Base-by-base conservation (phyloP, 2,329 filamentous ascomycete genomes). In the Helminthosporium solani region DNA sequence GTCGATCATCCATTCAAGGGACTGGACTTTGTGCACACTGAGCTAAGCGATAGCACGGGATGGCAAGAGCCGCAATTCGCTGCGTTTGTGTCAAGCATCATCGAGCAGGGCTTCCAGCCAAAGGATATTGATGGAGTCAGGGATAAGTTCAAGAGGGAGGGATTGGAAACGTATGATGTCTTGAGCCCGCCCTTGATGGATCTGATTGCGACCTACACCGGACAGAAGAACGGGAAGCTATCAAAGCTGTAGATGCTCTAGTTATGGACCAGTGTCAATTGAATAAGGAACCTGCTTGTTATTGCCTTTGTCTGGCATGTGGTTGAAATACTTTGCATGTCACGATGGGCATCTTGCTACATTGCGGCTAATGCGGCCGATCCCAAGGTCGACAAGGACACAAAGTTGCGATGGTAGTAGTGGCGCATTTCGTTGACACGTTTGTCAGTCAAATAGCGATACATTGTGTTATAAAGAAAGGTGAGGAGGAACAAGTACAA, bases 31-130 rank as follows among this genome's bases (percentile, higher is more conserved):
- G 81, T 87, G 9, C 84, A 87, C 66, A 74, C 73, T 1, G 84
- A 87, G 69, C 70, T 87, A 35, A 80, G 77, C 15, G 71, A 77
- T 40, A 67, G 77, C 44, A 75, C 78, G 62, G 83, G 83, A n/a
- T 87, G 84, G 83, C 83, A 87, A 69, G 84, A 85, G 70, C 83
- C 83, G 6, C 83, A 86, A 60, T 87, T 87, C 54, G 84, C 84
- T 2, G 84, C 78, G 0, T 87, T 87, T 49, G 83, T 87, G 31
- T 82, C 78, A 28, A 83, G 78, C 45, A 81, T 86, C 47, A 85
- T 87, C 48, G 84, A 87, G 77, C 82, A 86, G 61, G 84, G 84
- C 1, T 84, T 81, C 56, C 67, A 77, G 37, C 79, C 83, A 0
- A 63, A 70, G 14, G 71, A 73, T 28, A 84, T 84, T 57, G 76